A percentile compares a stretch with the other conserved stretches of the same genome.
These are phyloP conservation scores for Penicillium samsonianum DNA, from an alignment of 495 filamentous ascomycete species.

Conservation along the genomic window DNA sequence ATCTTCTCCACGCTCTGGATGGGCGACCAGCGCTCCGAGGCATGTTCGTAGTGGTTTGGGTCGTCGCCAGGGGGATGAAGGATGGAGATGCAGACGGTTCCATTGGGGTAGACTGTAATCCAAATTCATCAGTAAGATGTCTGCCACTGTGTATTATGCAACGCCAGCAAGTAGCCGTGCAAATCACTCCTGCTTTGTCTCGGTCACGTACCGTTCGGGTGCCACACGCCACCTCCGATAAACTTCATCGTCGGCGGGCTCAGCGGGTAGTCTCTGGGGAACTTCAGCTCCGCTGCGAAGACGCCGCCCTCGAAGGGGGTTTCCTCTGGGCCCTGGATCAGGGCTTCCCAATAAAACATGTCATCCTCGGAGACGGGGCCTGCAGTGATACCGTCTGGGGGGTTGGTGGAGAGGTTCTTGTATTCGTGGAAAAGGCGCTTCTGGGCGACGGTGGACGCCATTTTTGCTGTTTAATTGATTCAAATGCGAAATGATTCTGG, in stretches of 20 bases:
- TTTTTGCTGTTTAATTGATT: constrained; percentile 13
- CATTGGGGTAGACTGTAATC: constrained; percentile 81
- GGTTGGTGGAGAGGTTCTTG: constrained; percentile 77
- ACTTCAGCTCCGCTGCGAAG: constrained; percentile 91
- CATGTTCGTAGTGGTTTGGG: constrained; percentile 97
- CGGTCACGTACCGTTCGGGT: constrained; percentile 79
- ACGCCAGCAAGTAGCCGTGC: background rate
- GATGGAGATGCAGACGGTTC: constrained; percentile 95
- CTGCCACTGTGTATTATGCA: background rate
- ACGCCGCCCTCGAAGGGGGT: constrained; percentile 95
- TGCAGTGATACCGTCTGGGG: constrained; percentile 91
- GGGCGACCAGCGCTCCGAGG: constrained; percentile 91
- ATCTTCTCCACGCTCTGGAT: constrained; percentile 99
- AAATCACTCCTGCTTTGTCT: background rate
- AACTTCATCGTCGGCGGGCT: constrained; percentile 95
- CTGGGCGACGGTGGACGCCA: constrained; percentile 61
- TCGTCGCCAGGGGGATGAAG: constrained; percentile 98
- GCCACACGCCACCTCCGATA: constrained; percentile 80
- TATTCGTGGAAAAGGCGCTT: constrained; percentile 98
- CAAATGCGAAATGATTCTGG: background rate
- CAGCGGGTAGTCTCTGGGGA: constrained; percentile 94
- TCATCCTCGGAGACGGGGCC: constrained; percentile 94
- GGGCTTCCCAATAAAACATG: constrained; percentile 93
- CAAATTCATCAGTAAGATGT: background rate
- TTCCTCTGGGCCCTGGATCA: constrained; percentile 92